phyloP scores from a whole-genome alignment of 2,329 filamentous ascomycete species.

The Penicillium sp. region DNA sequence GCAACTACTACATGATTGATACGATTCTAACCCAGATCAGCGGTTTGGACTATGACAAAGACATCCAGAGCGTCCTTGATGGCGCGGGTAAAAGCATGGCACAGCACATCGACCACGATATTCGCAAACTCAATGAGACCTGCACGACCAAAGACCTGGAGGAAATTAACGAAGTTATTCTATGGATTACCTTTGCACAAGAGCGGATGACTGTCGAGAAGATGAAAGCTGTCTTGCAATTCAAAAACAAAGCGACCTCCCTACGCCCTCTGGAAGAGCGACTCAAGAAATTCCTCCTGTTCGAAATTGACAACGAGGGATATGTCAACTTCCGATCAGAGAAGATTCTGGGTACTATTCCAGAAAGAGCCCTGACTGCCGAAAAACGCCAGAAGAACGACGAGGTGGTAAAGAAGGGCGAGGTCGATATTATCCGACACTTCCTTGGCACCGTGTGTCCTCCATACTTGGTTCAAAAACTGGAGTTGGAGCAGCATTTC shows the following conservation, averaged over 20 bases:
- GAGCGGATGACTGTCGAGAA: constrained; percentile 15
- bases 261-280: constrained; percentile 22
- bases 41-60: constrained; percentile 25
- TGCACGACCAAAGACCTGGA: constrained; percentile 24
- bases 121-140: constrained; percentile 23
- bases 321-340: constrained; percentile 20
- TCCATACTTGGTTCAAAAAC: constrained; percentile 21
- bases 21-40: constrained; percentile 26
- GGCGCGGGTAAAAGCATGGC: constrained; percentile 23
- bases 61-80: constrained; percentile 27
- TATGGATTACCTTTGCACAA: constrained; percentile 25
- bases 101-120: constrained; percentile 26
- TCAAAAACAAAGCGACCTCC: constrained; percentile 24
- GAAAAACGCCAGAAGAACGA: not conserved
- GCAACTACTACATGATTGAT: constrained; percentile 29
- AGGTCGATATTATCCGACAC: constrained; percentile 25
- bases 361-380: not conserved
- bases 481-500: constrained; percentile 27
- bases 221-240: constrained; percentile 22
- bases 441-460: constrained; percentile 28
- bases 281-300: constrained; percentile 13
- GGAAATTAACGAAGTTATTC: constrained; percentile 30
- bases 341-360: constrained; percentile 16
- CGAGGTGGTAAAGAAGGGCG: constrained; percentile 9
- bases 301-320: constrained; percentile 22